phyloP scores from a whole-genome alignment of 1,139 yeast species.

The Yamadazyma dushanensis region DNA sequence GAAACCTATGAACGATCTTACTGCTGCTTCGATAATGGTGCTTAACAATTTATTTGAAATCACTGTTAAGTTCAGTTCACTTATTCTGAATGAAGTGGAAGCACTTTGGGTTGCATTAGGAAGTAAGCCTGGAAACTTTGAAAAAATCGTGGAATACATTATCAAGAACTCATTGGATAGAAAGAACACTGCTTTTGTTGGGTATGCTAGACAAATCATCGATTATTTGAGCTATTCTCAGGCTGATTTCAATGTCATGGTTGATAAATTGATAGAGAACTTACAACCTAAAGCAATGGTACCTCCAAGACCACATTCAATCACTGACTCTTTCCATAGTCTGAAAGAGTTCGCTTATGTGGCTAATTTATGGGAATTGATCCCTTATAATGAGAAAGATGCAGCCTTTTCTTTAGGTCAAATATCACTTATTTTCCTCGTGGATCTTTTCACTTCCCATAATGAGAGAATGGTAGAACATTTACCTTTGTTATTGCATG shows the following conservation, averaged over 20 bases:
- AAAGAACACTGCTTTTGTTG: conserved; percentile 74
- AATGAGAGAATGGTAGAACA: conserved; percentile 55
- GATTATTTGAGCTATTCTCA: conserved; percentile 68
- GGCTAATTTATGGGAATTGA: conserved; percentile 62
- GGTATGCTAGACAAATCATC: conserved; percentile 75
- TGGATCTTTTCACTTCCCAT: conserved; percentile 70
- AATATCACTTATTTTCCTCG: conserved; percentile 77
- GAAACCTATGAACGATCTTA: conserved; percentile 21
- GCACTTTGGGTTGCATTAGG: conserved; percentile 95
- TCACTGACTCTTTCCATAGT: conserved; percentile 11
- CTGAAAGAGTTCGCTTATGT: conserved; percentile 58
- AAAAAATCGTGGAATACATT: conserved; percentile 69
- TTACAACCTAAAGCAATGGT: conserved; percentile 87
- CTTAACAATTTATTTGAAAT: conserved; percentile 80
- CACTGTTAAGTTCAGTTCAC: conserved; percentile 72
- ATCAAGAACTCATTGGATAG: conserved; percentile 68
- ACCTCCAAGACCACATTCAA: conserved; percentile 52
- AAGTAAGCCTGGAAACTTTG: conserved; percentile 64
- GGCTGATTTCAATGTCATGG: conserved; percentile 54
- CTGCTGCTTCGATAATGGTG: conserved; percentile 71
- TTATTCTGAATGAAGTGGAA: conserved; percentile 82
- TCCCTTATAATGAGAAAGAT: conserved; percentile 65
- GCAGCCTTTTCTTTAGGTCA: conserved; percentile 87
- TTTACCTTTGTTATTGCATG: conserved; percentile 79
- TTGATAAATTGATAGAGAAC: conserved; percentile 66